Evolutionary conservation across 257 asterid species (phyloP).

Genomic region (Apocynum venetum): DNA sequence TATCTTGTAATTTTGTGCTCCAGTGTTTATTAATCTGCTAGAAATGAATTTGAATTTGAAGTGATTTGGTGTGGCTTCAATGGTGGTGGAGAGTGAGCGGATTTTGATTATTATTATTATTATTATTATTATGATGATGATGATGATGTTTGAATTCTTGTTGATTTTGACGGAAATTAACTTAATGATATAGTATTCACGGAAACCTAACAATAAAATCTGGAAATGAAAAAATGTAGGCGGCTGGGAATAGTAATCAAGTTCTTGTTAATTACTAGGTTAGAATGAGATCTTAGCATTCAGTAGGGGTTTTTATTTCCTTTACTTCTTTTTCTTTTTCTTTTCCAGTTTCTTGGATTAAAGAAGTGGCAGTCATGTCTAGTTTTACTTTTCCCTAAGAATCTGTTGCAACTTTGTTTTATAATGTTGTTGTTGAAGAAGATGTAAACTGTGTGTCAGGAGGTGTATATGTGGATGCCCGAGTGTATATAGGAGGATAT

Average conservation of each 20-base stretch:
- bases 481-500: background rate
- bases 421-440: background rate
- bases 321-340: background rate
- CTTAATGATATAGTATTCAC: background rate
- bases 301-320: background rate
- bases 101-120: background rate
- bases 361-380: background rate
- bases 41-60: constrained; percentile 13
- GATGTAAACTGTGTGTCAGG: background rate
- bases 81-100: background rate
- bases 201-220: background rate
- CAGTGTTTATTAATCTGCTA: constrained; percentile 6
- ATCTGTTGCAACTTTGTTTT: background rate
- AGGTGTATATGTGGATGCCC: background rate
- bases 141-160: background rate
- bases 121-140: background rate
- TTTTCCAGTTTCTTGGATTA: background rate
- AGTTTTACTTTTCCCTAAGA: background rate
- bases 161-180: constrained; percentile 4
- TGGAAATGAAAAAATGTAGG: constrained; percentile 1
- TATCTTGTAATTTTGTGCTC: background rate
- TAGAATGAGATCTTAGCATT: constrained; percentile 13
- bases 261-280: background rate
- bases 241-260: background rate
- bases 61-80: constrained; percentile 3